Evolutionary conservation across 2,329 filamentous ascomycete species (phyloP).

Genomic region (Phialemoniopsis sp.): DNA sequence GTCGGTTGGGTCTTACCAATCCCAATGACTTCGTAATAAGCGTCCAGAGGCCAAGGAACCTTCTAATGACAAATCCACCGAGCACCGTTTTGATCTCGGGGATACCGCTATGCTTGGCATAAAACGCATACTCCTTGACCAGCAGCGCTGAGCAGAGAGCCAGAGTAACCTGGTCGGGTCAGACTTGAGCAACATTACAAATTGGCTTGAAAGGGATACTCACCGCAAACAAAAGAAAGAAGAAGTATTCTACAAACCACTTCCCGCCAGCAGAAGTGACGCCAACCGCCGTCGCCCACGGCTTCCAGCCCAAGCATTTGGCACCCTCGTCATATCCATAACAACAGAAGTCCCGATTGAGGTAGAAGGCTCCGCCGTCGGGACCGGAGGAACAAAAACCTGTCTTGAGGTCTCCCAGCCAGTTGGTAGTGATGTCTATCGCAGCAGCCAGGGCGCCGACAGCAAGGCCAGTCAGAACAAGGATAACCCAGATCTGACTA

Average conservation of each 20-base stretch:
- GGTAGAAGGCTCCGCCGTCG: conserved; percentile 83
- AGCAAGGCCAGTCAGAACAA: conserved; percentile 79
- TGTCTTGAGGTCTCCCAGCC: conserved; percentile 88
- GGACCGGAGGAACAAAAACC: conserved; percentile 76
- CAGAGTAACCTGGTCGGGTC: conserved; percentile 59
- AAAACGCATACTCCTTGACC: conserved; percentile 78
- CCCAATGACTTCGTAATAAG: conserved; percentile 86
- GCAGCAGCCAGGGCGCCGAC: conserved; percentile 81
- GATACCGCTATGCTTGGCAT: conserved; percentile 93
- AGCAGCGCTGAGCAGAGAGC: conserved; percentile 73
- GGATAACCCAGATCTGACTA: conserved; percentile 86
- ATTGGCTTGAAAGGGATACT: conserved; percentile 19
- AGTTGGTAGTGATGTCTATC: conserved; percentile 88
- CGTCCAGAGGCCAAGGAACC: conserved; percentile 85
- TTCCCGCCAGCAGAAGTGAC: conserved; percentile 61
- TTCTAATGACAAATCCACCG: conserved; percentile 86
- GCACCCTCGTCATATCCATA: conserved; percentile 81
- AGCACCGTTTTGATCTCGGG: conserved; percentile 96
- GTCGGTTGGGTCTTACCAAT: conserved; percentile 50
- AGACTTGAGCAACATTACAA: conserved; percentile 6
- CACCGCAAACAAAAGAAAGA: conserved; percentile 84
- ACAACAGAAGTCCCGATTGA: conserved; percentile 91
- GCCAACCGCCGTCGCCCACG: conserved; percentile 75
- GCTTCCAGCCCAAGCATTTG: conserved; percentile 81
- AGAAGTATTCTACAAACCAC: conserved; percentile 82